Base-by-base conservation (phyloP, 768 basidiomycete genomes). In the Collybia nuda region DNA sequence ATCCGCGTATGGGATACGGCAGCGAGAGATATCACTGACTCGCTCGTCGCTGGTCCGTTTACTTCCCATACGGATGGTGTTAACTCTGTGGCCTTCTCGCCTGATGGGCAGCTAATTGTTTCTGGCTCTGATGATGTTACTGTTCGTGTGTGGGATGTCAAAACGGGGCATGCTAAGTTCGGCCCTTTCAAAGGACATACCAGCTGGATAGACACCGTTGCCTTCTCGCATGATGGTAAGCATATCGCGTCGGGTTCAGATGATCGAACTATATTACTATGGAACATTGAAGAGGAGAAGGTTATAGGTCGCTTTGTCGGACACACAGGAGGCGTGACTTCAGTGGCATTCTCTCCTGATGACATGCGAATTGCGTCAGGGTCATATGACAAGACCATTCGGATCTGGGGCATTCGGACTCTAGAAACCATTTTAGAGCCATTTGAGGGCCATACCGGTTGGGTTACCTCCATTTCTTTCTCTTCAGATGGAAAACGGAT, bases 401-500 rank as follows among this genome's bases (percentile, higher is more conserved):
- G 40, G 5, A 40, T 40, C 8, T 40, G 32, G 32, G 32, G 12
- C 14, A 32, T 32, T 14, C 32, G 14, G 3, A 32, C 32, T 11
- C 6, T 14, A 32, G 32, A 32, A 2, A 32, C 32, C 18, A 36
- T 36, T 22, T n/a, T 47, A 6, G 19, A 29, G 11, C 45, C 45
- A 3, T 36, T 47, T 6, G 14, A 45, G 12, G 57, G 55, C 11
- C 57, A 58, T 38, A 49, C 44, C 15, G 40, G 24, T 5, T 21
- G 32, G 15, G 39, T 58, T 14, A 53, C 41, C 35, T 48, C 61
- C 5, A 58, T 64, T 15, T 46, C 55, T 3, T 68, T 62, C 56
- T 69, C 63, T 11, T 55, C 57, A 8, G 61, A 66, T 52, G 68
- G 67, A 1, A 48, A 38, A 17, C 46, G 44, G 12, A 54, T 72